Conservation (phyloP, 2,329 filamentous ascomycete genomes). For the Pyricularia sp. region DNA sequence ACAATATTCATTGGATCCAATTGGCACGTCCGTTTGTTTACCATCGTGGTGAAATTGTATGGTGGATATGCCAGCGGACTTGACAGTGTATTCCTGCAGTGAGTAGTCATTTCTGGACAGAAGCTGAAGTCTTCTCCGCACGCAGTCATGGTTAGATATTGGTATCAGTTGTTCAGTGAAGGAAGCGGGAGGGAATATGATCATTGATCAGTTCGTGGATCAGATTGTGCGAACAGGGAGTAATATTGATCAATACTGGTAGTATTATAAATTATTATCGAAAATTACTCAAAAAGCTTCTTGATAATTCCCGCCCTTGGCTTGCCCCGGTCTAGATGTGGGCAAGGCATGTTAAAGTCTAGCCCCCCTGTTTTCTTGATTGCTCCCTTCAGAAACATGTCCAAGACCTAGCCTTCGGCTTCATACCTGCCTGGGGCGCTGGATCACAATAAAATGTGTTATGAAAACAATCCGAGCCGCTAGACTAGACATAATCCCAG, state of each 20-base stretch:
- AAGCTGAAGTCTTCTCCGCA: too few species aligned
- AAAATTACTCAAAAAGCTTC: neutral
- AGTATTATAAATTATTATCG: neutral
- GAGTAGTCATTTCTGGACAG: too few species aligned
- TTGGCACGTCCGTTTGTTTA: too few species aligned
- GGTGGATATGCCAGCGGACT: too few species aligned
- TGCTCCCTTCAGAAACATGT: neutral
- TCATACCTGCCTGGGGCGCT: neutral
- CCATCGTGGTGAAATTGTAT: too few species aligned
- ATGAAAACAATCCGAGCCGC: neutral
- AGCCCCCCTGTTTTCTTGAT: neutral
- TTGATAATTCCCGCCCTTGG: too few species aligned
- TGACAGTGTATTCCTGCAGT: too few species aligned
- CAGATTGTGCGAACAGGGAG: neutral
- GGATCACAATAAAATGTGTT: neutral
- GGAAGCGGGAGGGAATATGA: too few species aligned
- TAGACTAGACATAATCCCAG: neutral
- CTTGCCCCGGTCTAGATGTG: neutral
- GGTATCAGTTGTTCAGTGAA: too few species aligned
- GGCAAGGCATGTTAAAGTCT: neutral
- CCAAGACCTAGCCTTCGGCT: neutral
- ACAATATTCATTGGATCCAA: too few species aligned
- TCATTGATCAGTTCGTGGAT: too few species aligned
- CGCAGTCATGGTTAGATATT: too few species aligned
- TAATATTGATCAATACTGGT: neutral